These are phyloP conservation scores for Scutellaria barbata DNA, from an alignment of 257 asterid species.

Conservation along the genomic window DNA sequence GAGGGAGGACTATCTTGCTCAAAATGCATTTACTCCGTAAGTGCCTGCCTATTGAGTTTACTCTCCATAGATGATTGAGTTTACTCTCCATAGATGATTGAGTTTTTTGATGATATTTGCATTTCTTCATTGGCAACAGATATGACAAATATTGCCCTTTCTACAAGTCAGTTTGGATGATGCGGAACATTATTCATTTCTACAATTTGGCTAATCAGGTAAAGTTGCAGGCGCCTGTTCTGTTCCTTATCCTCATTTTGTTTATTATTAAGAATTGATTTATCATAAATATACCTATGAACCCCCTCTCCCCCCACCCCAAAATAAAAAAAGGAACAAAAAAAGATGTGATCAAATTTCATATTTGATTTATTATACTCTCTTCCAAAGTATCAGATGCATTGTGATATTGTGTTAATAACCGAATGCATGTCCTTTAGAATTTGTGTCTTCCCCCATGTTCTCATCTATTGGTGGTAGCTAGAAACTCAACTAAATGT, in stretches of 20 bases:
- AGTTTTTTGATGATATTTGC: background rate
- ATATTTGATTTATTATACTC: no score
- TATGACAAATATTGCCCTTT: constrained; percentile 96
- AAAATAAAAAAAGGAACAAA: no score
- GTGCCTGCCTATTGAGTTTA: constrained; percentile 35
- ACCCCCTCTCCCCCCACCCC: no score
- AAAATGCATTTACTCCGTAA: constrained; percentile 98
- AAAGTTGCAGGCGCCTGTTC: background rate
- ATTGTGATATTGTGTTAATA: no score
- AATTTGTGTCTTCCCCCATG: background rate
- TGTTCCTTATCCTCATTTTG: no score
- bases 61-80: constrained; percentile 7
- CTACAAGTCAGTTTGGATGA: constrained; percentile 99
- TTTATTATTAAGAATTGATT: no score
- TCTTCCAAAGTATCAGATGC: no score
- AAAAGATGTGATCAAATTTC: no score
- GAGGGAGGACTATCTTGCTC: constrained; percentile 99
- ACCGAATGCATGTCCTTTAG: no score
- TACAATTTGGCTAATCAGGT: constrained; percentile 98
- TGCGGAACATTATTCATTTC: constrained; percentile 99
- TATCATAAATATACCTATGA: no score
- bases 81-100: constrained; percentile 1
- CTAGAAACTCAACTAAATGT: background rate
- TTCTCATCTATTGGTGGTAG: no score
- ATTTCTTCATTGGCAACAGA: constrained; percentile 49